phyloP scores from a whole-genome alignment of 306 rosid species.

The Carpinus viminea region DNA sequence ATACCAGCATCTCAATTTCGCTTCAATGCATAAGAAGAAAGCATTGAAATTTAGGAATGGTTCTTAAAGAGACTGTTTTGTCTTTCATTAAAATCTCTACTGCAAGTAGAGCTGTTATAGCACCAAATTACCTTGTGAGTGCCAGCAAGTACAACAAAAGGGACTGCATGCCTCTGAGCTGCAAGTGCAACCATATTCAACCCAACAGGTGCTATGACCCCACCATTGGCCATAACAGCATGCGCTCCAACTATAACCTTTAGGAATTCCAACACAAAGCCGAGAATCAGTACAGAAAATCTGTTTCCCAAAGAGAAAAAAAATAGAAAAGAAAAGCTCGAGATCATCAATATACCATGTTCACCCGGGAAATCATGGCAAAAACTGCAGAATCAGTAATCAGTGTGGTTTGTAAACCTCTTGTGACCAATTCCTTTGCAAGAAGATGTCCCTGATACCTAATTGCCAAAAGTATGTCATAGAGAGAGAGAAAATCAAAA shows the following conservation, averaged over 20 bases:
- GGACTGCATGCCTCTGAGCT: slow-evolving; percentile 96
- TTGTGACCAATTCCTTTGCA: slow-evolving; percentile 73
- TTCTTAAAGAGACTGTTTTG: neutral
- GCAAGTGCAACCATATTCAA: slow-evolving; percentile 99
- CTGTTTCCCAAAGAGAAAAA: neutral
- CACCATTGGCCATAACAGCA: slow-evolving; percentile 99
- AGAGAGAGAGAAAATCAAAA: slow-evolving; percentile 23
- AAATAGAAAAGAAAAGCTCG: neutral
- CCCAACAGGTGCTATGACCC: slow-evolving; percentile 91
- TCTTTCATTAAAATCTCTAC: neutral
- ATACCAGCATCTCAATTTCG: neutral
- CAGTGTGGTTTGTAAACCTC: slow-evolving; percentile 80
- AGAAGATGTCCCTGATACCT: slow-evolving; percentile 94
- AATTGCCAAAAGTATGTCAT: slow-evolving; percentile 22
- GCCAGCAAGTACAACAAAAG: slow-evolving; percentile 97
- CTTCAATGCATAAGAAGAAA: neutral
- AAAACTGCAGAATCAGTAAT: slow-evolving; percentile 86
- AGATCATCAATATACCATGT: slow-evolving; percentile 64
- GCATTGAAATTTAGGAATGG: neutral
- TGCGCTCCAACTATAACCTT: slow-evolving; percentile 99
- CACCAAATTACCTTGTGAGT: slow-evolving; percentile 80
- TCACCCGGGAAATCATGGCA: slow-evolving; percentile 88
- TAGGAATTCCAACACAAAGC: slow-evolving; percentile 31
- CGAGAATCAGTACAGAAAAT: slow-evolving; percentile 19
- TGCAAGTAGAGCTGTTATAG: neutral